Evolutionary conservation across 2,329 filamentous ascomycete genomes (phyloP), one percentile per base, ranked within the genome.

Genomic region (Acrocalymma vagum): DNA sequence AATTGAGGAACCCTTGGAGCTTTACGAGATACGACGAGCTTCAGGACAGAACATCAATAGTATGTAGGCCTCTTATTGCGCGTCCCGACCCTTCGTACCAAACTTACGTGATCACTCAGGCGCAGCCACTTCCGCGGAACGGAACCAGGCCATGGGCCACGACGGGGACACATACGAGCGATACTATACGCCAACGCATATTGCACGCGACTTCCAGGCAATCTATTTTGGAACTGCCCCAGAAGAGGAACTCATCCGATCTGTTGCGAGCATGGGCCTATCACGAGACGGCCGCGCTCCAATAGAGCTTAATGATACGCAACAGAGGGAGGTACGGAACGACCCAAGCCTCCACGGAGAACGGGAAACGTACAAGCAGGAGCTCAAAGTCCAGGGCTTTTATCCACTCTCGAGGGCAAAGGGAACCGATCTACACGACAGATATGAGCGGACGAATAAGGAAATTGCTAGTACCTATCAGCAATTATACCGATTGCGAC

Each of bases 221-320:
- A 42, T 49, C 25, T 49, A 49, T 42, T 49, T 49, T 36, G 27
- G 42, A 28, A 49, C 20, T 13, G 31, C 42, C 18, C 29, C 22
- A 21, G 29, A 48, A 37, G 44, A 43, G 8, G 30, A 35, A 24
- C 32, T 52, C n/a, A 38, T 52, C 38, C 24, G 29, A 29, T 48
- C 45, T 23, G 36, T 52, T 37, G 45, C 36, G 26, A 42, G 48
- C 14, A 52, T 52, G 29, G 48, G 45, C 38, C 21, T 52, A 30
- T 38, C 27, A 40, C 36, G 31, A 29, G 37, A 49, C 23, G 22
- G 31, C 34, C 34, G 38, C 11, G 43, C 48, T 27, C 48, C 44
- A 14, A 42, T 29, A 17, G 35, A 48, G 22, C 44, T 51, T 20
- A 35, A 45, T 22, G 30, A 44, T 16, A 22, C 23, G 8, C 44